These are phyloP conservation scores for Hirsutella rhossiliensis DNA, from an alignment of 2,329 filamentous ascomycete species.

Conservation along the genomic window DNA sequence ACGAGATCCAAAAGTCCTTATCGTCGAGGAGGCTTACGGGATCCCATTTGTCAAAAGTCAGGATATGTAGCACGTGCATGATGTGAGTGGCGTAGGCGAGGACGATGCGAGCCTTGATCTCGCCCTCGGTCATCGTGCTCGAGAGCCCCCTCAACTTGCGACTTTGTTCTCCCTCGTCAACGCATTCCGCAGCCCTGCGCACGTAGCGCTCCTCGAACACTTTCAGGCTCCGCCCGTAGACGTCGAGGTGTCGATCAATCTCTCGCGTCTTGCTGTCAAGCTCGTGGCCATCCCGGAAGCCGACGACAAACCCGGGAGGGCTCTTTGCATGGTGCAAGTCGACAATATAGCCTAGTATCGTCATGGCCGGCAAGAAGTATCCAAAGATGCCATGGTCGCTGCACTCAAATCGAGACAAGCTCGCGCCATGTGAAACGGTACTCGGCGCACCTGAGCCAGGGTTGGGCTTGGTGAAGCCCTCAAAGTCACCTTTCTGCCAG, in stretches of 20 bases:
- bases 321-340: constrained; percentile 83
- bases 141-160: constrained; percentile 23
- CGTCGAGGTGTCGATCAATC: constrained; percentile 67
- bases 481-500: constrained; percentile 78
- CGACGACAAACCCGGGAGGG: constrained; percentile 70
- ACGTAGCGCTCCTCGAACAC: constrained; percentile 41
- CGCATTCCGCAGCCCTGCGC: constrained; percentile 26
- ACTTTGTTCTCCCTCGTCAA: constrained; percentile 16
- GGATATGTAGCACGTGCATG: constrained; percentile 85
- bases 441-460: neutral
- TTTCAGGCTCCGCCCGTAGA: constrained; percentile 69
- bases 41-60: constrained; percentile 88
- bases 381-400: constrained; percentile 83
- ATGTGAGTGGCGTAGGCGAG: constrained; percentile 85
- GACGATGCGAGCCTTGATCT: constrained; percentile 78
- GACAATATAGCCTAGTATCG: constrained; percentile 81
- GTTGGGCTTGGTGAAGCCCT: constrained; percentile 30
- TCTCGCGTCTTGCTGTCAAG: constrained; percentile 71
- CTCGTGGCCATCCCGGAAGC: constrained; percentile 62
- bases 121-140: constrained; percentile 59
- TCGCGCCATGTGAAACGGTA: constrained; percentile 13
- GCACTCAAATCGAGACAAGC: constrained; percentile 71
- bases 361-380: constrained; percentile 86
- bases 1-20: constrained; percentile 88
- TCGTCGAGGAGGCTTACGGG: constrained; percentile 84